Conservation (phyloP, 345 rosid genomes). For the Syzygium oleosum region DNA sequence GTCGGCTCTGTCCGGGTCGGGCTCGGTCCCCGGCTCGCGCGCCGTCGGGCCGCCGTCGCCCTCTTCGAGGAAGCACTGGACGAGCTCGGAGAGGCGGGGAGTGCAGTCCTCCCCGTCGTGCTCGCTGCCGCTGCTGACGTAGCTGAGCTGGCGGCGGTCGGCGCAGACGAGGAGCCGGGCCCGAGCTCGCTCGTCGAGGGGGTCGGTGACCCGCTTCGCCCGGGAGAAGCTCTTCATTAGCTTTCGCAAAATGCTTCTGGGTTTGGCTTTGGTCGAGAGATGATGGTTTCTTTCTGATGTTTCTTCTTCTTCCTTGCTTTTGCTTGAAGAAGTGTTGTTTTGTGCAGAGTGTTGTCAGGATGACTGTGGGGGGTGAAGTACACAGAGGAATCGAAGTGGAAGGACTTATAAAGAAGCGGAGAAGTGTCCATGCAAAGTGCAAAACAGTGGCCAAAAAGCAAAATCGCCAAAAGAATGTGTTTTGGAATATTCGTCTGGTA, state of each 20-base stretch:
- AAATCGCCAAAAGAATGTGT: background rate
- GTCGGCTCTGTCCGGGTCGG: conserved; percentile 2
- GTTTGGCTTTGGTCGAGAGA: background rate
- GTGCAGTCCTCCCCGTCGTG: conserved; percentile 51
- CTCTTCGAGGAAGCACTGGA: conserved; percentile 60
- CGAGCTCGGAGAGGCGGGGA: conserved; percentile 71
- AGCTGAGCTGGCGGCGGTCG: conserved; percentile 11
- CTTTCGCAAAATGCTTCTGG: background rate
- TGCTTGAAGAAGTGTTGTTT: background rate
- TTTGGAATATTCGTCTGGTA: background rate
- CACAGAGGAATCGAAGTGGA: background rate
- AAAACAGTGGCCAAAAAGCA: background rate
- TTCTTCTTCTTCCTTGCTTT: background rate
- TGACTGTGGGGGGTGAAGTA: background rate
- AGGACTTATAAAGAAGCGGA: background rate
- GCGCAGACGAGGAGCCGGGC: conserved; percentile 43
- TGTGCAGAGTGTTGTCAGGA: too few relatives aligned
- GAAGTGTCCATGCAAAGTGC: background rate
- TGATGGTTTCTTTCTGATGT: background rate
- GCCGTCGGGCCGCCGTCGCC: conserved; percentile 6
- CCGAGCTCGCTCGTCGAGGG: conserved; percentile 49
- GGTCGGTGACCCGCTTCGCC: conserved; percentile 47
- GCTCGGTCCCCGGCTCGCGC: background rate
- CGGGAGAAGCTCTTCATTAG: conserved; percentile 20
- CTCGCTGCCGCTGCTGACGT: conserved; percentile 73